A percentile compares a stretch with the other conserved stretches of the same genome.
phyloP scores from a whole-genome alignment of 495 filamentous ascomycete genomes.

The Recurvomyces mirabilis region DNA sequence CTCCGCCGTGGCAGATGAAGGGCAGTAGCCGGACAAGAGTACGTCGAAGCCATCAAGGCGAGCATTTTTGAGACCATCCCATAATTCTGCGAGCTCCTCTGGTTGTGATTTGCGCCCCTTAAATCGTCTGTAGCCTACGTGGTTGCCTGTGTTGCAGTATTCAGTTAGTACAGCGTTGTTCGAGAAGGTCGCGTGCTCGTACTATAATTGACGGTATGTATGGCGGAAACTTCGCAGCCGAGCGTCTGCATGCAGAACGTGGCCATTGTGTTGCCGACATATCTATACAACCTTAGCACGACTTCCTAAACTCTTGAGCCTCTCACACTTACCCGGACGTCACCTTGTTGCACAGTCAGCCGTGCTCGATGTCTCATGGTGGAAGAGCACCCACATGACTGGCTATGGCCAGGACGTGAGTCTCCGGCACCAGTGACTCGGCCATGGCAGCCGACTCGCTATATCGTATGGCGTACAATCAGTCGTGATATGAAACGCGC shows the following conservation, averaged over 20 bases:
- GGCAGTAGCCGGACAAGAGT: slow-evolving; percentile 86
- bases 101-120: slow-evolving; percentile 73
- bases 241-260: slow-evolving; percentile 84
- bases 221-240: slow-evolving; percentile 81
- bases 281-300: slow-evolving; percentile 41
- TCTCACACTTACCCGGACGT: slow-evolving; percentile 31
- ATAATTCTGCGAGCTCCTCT: slow-evolving; percentile 72
- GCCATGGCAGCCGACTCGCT: no score
- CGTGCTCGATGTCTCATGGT: slow-evolving; percentile 32
- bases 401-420: slow-evolving; percentile 80
- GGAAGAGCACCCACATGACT: slow-evolving; percentile 64
- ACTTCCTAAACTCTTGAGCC: not conserved
- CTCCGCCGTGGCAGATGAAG: slow-evolving; percentile 69
- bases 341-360: slow-evolving; percentile 23
- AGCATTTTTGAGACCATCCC: slow-evolving; percentile 69
- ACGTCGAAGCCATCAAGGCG: slow-evolving; percentile 72
- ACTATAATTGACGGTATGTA: slow-evolving; percentile 97
- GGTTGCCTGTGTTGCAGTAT: slow-evolving; percentile 55
- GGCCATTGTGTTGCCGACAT: slow-evolving; percentile 95
- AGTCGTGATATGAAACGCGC: not conserved
- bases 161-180: not conserved
- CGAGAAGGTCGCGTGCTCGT: slow-evolving; percentile 19
- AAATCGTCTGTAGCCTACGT: slow-evolving; percentile 78
- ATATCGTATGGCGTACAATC: no score
- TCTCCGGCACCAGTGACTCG: slow-evolving; percentile 53